A percentile compares a stretch with the other conserved stretches of the same genome.
These are phyloP conservation scores for Bifiguratus adelaidae DNA, from an alignment of 192 early-diverging fungal species.

Conservation along the genomic window DNA sequence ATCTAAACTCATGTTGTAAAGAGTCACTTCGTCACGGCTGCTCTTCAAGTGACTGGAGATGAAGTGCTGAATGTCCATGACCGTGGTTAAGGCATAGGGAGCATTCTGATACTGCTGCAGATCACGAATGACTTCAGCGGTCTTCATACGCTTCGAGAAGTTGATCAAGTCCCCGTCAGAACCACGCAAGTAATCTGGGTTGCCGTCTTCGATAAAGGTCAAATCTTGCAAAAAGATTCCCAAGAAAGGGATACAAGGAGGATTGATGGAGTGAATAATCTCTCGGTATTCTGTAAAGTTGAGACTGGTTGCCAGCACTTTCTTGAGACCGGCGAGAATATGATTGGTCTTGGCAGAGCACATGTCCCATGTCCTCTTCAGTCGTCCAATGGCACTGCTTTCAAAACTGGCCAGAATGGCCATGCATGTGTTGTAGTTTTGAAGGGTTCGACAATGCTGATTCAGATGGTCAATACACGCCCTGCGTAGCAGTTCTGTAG, in stretches of 20 bases:
- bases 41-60: conserved; percentile 58
- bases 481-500: neutral
- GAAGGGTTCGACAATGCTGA: conserved; percentile 59
- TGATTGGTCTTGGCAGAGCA: conserved; percentile 31
- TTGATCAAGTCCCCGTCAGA: conserved; percentile 75
- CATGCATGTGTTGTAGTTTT: conserved; percentile 91
- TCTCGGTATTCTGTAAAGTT: conserved; percentile 82
- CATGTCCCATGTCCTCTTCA: conserved; percentile 86
- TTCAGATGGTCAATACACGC: no score
- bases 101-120: conserved; percentile 83
- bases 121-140: conserved; percentile 78
- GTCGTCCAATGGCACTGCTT: conserved; percentile 76
- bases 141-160: conserved; percentile 81
- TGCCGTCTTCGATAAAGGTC: conserved; percentile 88
- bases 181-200: conserved; percentile 54
- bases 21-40: conserved; percentile 52
- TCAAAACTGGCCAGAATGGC: conserved; percentile 79
- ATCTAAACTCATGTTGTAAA: conserved; percentile 69
- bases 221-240: conserved; percentile 82
- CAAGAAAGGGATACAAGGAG: conserved; percentile 74
- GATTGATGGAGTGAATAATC: conserved; percentile 69
- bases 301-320: conserved; percentile 64
- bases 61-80: conserved; percentile 77
- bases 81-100: conserved; percentile 64
- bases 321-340: conserved; percentile 48